Percentiles rank a stretch among this genome's conserved stretches.
These are phyloP conservation scores for Calvatia gigantea DNA, from an alignment of 768 basidiomycete species.

Conservation along the genomic window DNA sequence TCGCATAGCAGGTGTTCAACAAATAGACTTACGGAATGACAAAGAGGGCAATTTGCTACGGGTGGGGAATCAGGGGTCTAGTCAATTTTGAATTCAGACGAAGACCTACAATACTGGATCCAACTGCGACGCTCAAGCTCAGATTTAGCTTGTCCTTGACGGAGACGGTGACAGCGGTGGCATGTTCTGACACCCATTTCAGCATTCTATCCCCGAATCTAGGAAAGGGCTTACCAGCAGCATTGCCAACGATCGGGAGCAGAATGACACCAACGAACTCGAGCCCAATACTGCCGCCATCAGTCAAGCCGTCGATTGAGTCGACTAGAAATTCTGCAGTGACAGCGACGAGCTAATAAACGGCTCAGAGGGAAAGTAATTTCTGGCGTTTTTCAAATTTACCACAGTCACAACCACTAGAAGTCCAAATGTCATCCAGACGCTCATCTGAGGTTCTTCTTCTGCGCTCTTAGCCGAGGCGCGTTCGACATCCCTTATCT, in stretches of 20 bases:
- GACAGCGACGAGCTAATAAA: conserved; percentile 51
- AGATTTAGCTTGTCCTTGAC: conserved; percentile 88
- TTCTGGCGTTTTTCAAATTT: conserved; percentile 27
- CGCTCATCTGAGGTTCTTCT: conserved; percentile 53
- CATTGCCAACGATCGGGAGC: conserved; percentile 89
- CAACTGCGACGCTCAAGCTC: conserved; percentile 86
- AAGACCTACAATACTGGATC: conserved; percentile 69
- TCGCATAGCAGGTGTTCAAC: neutral
- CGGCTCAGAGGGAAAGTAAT: conserved; percentile 19
- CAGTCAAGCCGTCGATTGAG: conserved; percentile 75
- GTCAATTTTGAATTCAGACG: neutral
- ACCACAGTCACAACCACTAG: conserved; percentile 64
- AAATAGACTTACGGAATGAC: conserved; percentile 66
- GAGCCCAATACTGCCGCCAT: conserved; percentile 50
- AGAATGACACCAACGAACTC: conserved; percentile 86
- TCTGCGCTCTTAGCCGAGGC: conserved; percentile 34
- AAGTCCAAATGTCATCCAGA: conserved; percentile 49
- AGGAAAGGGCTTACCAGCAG: conserved; percentile 50
- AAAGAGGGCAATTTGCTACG: conserved; percentile 81
- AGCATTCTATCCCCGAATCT: conserved; percentile 2
- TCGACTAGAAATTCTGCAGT: conserved; percentile 75
- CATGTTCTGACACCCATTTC: conserved; percentile 55
- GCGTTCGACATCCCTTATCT: neutral
- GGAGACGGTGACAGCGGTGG: conserved; percentile 88
- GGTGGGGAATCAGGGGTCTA: conserved; percentile 5